These are phyloP conservation scores for Chaetomium cochliodes DNA, from an alignment of 495 filamentous ascomycete genomes.

Conservation along the genomic window DNA sequence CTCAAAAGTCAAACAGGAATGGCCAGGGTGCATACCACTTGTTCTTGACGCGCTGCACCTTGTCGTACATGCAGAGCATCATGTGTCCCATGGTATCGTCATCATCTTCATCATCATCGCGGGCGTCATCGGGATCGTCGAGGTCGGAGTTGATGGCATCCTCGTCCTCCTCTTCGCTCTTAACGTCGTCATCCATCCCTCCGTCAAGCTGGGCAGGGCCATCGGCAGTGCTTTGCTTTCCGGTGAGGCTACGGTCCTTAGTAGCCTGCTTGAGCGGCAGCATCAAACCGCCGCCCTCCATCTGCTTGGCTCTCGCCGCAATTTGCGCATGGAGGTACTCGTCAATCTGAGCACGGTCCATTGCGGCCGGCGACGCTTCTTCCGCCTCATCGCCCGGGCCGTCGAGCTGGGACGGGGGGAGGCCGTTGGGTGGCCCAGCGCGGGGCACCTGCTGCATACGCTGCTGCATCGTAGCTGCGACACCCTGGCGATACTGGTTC, in stretches of 20 bases:
- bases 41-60: constrained; percentile 98
- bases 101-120: constrained; percentile 74
- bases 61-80: constrained; percentile 99
- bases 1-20: no score
- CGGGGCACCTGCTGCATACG: constrained; percentile 42
- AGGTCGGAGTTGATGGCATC: constrained; percentile 99
- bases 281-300: constrained; percentile 83
- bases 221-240: constrained; percentile 29
- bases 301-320: constrained; percentile 61
- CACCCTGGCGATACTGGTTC: constrained; percentile 28
- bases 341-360: constrained; percentile 59
- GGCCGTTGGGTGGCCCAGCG: constrained; percentile 40
- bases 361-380: constrained; percentile 47
- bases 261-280: constrained; percentile 57
- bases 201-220: constrained; percentile 61
- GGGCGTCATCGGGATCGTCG: constrained; percentile 86
- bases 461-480: constrained; percentile 35
- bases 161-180: constrained; percentile 64
- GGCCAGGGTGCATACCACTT: constrained; percentile 67
- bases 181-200: constrained; percentile 58
- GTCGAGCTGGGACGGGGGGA: constrained; percentile 47
- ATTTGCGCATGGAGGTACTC: constrained; percentile 62
- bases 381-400: constrained; percentile 49
- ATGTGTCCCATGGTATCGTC: constrained; percentile 75
- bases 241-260: constrained; percentile 34